Evolutionary conservation across 164 flowering plant genomes (phyloP).

Genomic region (Malania oleifera): DNA sequence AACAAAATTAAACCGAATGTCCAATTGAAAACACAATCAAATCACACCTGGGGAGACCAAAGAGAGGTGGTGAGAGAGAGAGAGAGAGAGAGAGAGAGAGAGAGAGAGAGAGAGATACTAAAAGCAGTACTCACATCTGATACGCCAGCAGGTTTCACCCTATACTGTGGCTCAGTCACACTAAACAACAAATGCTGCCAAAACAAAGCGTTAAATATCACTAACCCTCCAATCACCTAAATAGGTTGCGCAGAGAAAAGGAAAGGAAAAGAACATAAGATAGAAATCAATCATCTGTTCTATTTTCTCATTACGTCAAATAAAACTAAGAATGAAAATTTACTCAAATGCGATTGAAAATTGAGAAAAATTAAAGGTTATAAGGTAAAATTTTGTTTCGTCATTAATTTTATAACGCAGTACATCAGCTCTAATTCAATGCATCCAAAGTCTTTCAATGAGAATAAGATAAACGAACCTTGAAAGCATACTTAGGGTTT

Average conservation of each 20-base stretch:
- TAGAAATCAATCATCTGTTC: no score
- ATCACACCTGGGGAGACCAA: constrained; percentile 3
- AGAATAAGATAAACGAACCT: constrained; percentile 44
- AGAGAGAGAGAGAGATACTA: no score
- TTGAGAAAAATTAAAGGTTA: no score
- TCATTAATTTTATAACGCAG: constrained; percentile 1
- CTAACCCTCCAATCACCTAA: constrained; percentile 7
- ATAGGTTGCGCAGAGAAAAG: not conserved
- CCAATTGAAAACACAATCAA: not conserved
- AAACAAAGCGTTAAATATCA: constrained; percentile 9
- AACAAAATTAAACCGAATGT: not conserved
- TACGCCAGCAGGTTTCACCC: constrained; percentile 82
- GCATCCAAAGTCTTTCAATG: not conserved
- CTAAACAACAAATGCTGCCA: constrained; percentile 90
- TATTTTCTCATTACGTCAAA: no score
- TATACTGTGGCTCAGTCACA: constrained; percentile 76
- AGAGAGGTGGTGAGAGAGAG: no score
- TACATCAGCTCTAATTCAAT: constrained; percentile 1
- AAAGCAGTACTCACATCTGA: constrained; percentile 99
- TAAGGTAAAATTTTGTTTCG: no score
- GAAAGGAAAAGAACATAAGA: not conserved
- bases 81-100: no score
- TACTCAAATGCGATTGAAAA: no score
- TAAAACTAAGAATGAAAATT: no score
- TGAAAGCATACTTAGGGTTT: constrained; percentile 86